Base-by-base conservation (phyloP, 2,329 filamentous ascomycete species). In the Fusarium floridanum region DNA sequence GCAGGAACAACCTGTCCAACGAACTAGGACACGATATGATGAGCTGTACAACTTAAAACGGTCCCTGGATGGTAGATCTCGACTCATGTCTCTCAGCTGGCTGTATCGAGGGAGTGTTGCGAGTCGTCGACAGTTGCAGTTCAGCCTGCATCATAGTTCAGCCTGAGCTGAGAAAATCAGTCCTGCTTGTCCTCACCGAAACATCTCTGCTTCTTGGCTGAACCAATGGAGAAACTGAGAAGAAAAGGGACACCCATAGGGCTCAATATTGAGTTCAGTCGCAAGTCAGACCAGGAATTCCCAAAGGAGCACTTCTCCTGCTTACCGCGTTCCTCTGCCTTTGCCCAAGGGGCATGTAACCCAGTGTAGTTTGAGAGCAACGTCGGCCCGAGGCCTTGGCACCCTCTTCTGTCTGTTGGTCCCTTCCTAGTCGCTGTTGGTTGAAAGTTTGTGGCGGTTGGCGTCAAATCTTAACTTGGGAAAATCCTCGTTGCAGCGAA, bases 321-420 rank as follows among this genome's bases (percentile, higher is more conserved):
- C 53, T 48, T 24, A 32, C 57, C 53, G 36, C 55, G 29, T 53
- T 50, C 53, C 20, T 29, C 45, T 61, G 12, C 48, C 36, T 43
- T 37, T 56, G 32, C 24, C 29, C 70, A 73, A 22, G 64, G 67
- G 63, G 63, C 45, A 64, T 56, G 37, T 50, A 68, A 55, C 56
- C 56, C 45, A 68, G 55, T 24, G 53, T 55, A 41, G 43, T 64
- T 62, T 43, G 55, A 72, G 53, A 56, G 53, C 55, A 68, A 63
- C 61, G 59, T 76, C 76, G 75, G 73, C 66, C 76, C 76, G 74
- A 75, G 63, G 66, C 69, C 75, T 64, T 73, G 73, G 72, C 67
- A 76, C 61, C 62, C 43, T 64, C 48, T 17, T 56, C 32, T 53
- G 41, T 29, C 48, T 62, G 53, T 72, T 57, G 53, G 64, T 69